Conservation (phyloP, 192 early-diverging fungal genomes). For the Coemansia sp. region DNA sequence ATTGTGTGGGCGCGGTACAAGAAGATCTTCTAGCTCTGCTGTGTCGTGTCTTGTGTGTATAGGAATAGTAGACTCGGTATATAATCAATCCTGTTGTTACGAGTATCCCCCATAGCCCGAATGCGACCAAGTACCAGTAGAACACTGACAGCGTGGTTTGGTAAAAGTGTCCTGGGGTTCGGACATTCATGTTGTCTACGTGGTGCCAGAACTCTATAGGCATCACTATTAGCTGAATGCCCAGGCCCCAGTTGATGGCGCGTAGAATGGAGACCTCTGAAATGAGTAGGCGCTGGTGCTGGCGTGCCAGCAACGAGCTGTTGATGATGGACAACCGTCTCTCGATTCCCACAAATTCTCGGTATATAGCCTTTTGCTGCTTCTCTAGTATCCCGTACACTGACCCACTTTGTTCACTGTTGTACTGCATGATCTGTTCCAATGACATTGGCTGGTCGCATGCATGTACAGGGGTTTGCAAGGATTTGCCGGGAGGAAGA, state of each 20-base stretch:
- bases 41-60: too few species aligned
- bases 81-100: background rate
- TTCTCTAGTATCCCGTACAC: background rate
- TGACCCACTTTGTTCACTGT: background rate
- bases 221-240: background rate
- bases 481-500: background rate
- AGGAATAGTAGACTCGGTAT: background rate
- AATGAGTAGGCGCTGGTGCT: background rate
- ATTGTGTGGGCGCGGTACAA: constrained; percentile 37
- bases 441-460: background rate
- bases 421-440: background rate
- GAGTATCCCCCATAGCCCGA: background rate
- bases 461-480: background rate
- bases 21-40: constrained; percentile 27
- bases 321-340: background rate
- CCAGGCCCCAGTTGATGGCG: constrained; percentile 1
- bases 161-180: background rate
- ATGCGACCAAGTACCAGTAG: background rate
- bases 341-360: background rate
- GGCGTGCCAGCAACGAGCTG: background rate
- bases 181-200: background rate
- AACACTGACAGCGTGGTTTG: background rate
- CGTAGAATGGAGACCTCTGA: background rate
- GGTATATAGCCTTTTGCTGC: background rate
- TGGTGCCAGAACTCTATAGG: constrained; percentile 3